Percentiles rank a stretch among this genome's conserved stretches.
Evolutionary conservation across 805 yeast species (phyloP).

Genomic region (Candida ascalaphidarum): DNA sequence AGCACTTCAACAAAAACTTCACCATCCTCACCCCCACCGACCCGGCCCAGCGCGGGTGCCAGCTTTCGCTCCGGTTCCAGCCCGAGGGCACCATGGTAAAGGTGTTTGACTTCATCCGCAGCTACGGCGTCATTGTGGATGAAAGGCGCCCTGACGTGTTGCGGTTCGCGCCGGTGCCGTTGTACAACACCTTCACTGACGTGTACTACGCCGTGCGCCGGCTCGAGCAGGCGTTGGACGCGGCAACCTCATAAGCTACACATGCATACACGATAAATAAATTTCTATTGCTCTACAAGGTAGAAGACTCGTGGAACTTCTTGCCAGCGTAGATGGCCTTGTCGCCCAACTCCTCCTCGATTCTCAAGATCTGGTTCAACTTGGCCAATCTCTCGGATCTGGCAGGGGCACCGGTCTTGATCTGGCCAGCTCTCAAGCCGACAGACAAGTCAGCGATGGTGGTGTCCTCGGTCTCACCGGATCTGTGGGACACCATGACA

Average conservation of each 20-base stretch:
- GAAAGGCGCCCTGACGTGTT: conserved; percentile 90
- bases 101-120: conserved; percentile 42
- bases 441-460: conserved; percentile 14
- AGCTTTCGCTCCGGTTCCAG: conserved; percentile 63
- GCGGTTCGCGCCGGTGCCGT: conserved; percentile 78
- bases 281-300: background rate
- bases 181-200: conserved; percentile 72
- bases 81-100: conserved; percentile 53
- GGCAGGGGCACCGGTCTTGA: conserved; percentile 15
- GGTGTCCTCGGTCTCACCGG: conserved; percentile 17
- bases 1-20: conserved; percentile 45
- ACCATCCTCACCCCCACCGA: conserved; percentile 67
- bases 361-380: conserved; percentile 13
- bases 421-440: conserved; percentile 14
- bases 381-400: conserved; percentile 16
- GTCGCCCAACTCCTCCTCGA: conserved; percentile 14
- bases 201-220: conserved; percentile 37
- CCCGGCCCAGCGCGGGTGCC: conserved; percentile 62
- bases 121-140: conserved; percentile 68
- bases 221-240: conserved; percentile 33
- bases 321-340: conserved; percentile 10
- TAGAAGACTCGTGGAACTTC: conserved; percentile 3
- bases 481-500: conserved; percentile 14
- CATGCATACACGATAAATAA: background rate
- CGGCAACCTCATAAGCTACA: too few species aligned